These are phyloP conservation scores for Cytospora piceae DNA, from an alignment of 2,329 filamentous ascomycete genomes.

Conservation along the genomic window DNA sequence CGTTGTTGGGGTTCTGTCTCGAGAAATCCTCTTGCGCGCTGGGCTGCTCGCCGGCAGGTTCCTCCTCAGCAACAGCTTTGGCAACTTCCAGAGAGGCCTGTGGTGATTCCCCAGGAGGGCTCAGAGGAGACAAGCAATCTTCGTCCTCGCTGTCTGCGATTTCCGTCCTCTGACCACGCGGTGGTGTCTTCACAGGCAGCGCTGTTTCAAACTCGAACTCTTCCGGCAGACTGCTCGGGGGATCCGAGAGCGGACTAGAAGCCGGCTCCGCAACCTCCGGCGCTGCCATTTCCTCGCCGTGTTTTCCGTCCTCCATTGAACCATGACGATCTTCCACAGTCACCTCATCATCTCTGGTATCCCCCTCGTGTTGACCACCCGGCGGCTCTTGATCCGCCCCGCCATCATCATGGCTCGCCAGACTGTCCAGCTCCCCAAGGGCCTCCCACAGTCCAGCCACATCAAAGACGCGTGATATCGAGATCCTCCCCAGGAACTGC, in stretches of 20 bases:
- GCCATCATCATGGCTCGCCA: background rate
- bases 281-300: background rate
- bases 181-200: slow-evolving; percentile 1
- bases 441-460: slow-evolving; percentile 62
- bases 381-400: slow-evolving; percentile 5
- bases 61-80: background rate
- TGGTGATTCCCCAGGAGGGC: background rate
- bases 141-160: slow-evolving; percentile 48
- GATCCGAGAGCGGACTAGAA: slow-evolving; percentile 24
- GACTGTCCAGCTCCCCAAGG: slow-evolving; percentile 52
- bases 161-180: slow-evolving; percentile 33
- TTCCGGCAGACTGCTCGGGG: slow-evolving; percentile 25
- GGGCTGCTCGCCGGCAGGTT: background rate
- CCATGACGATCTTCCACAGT: background rate
- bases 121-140: slow-evolving; percentile 34
- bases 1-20: background rate
- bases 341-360: background rate
- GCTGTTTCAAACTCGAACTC: slow-evolving; percentile 4
- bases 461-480: slow-evolving; percentile 62
- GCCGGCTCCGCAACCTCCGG: background rate
- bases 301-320: background rate
- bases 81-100: background rate
- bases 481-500: slow-evolving; percentile 52
- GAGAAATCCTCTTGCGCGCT: background rate
- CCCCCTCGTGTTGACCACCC: background rate